Evolutionary conservation across 2,329 filamentous ascomycete species (phyloP), one percentile per base, ranked within the genome.

Genomic region (Mycogone perniciosa): DNA sequence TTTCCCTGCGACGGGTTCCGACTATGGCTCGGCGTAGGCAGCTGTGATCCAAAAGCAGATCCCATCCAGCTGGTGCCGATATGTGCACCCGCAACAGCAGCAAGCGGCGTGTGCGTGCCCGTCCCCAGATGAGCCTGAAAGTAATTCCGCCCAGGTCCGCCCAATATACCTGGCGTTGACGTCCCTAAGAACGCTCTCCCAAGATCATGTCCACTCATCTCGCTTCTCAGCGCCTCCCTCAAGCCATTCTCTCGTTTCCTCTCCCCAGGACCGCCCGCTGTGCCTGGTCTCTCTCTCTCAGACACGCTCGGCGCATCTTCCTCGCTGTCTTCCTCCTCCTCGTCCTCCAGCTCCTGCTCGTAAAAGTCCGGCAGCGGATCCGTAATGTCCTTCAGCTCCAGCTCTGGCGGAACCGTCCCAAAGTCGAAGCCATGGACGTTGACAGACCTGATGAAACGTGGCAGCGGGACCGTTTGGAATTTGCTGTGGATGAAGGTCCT

Each of bases 291-390:
- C 20, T 54, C 54, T 30, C 52, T 50, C 44, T 51, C 55, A n/a
- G 53, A 38, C 34, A 60, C 51, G 46, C 55, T 61, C 44, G 53
- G 40, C 26, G 55, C 56, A 20, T 54, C 48, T 29, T 68, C 62
- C 11, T 71, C 69, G n/a, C 69, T 69, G 0, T 68, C 66, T 2
- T 71, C 71, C 3, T 70, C 71, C 3, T 73, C 71, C 2, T 76
- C 75, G 3, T 72, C 75, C 9, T 82, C 79, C 35, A 83, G 74
- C 29, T 87, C 82, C 59, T 88, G 84, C 60, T 96, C 93, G 73
- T 99, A 99, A 65, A 99, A 99, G 62, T 99, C 93, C 1, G 90
- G 85, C 52, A 97, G 79, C 2, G 93, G 93, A 66, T 99, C 91
- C 60, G 92, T 95, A 54, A 99, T 91, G 67, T 97, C 93, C 71